Evolutionary conservation across 176 grass and related monocot species (phyloP), one percentile per base, ranked within the genome.

Genomic region (Ensete glaucum): DNA sequence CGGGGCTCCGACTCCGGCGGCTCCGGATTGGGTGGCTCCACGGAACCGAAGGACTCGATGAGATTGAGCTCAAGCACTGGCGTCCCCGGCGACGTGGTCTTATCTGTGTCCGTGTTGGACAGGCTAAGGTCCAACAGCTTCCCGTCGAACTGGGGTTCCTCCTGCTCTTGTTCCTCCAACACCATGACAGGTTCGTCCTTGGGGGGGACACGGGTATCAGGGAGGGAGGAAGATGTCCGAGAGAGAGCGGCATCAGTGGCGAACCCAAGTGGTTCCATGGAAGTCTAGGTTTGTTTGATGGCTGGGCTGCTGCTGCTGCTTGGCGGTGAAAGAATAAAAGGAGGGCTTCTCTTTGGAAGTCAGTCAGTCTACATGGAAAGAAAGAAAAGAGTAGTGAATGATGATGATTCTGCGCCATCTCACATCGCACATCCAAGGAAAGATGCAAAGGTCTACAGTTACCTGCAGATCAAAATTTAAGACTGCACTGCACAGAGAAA

Each of bases 1-100:
- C 75, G 75, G 9, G 43, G 67, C 43, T 64, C 49, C n/a, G 75
- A 52, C 75, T 77, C 75, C 59, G 34, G 16, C 27, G 72, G 81
- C 64, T 63, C 82, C 77, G 13, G 17, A 48, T 10, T 1, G 48
- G 56, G 9, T 8, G 64, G 2, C 14, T 34, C 65, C 8, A 26
- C 26, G 11, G 27, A 52, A 48, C 51, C 67, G 8, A 70, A 52
- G 9, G 16, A 19, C 67, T 70, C 21, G 67, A 70, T 70, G 34
- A 70, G 67, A 3, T 70, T 51, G 43, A 70, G 17, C 43, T 52
- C 67, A 9, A 70, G 67, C 9, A n/a, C 34, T 17, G 15, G 27
- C 8, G 64, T 34, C 13, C 25, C 11, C 7, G 64, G 34, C 4
- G 65, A 48, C 1, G 65, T 17, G 11, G 65, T 11, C 65, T 43